A percentile compares a stretch with the other conserved stretches of the same genome.
phyloP scores from a whole-genome alignment of 805 yeast genomes.

The Myxozyma neotropica region DNA sequence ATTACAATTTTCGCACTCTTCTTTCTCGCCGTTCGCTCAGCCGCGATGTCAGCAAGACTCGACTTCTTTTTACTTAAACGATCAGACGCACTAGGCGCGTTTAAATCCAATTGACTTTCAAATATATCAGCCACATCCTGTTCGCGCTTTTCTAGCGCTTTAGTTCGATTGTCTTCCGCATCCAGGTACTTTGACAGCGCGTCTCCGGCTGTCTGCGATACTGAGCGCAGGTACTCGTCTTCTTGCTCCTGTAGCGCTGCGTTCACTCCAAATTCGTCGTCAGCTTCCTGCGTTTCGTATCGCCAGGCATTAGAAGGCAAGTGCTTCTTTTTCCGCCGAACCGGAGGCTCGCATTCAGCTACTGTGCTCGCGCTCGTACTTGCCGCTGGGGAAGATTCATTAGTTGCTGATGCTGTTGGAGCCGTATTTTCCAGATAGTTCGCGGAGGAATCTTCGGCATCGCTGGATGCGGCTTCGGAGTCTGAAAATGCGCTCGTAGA shows the following conservation, averaged over 20 bases:
- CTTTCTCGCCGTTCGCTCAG: neutral
- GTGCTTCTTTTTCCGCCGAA: slow-evolving; percentile 12
- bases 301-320: slow-evolving; percentile 34
- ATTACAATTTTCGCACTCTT: slow-evolving; percentile 4
- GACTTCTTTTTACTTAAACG: neutral
- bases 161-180: slow-evolving; percentile 1
- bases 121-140: slow-evolving; percentile 17
- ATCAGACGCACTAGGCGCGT: neutral
- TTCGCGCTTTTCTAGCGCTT: slow-evolving; percentile 8
- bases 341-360: neutral
- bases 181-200: slow-evolving; percentile 23
- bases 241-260: neutral
- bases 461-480: neutral
- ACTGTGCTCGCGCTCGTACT: neutral
- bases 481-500: neutral
- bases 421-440: neutral
- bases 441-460: neutral
- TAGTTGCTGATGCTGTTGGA: neutral
- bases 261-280: slow-evolving; percentile 9
- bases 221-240: slow-evolving; percentile 13
- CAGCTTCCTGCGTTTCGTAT: slow-evolving; percentile 25
- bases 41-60: neutral
- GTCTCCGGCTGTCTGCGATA: slow-evolving; percentile 14
- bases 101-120: slow-evolving; percentile 16
- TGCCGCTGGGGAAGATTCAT: neutral